Conservation (phyloP, 139 green algal species). For the Auxenochlorella pyrenoidosa region DNA sequence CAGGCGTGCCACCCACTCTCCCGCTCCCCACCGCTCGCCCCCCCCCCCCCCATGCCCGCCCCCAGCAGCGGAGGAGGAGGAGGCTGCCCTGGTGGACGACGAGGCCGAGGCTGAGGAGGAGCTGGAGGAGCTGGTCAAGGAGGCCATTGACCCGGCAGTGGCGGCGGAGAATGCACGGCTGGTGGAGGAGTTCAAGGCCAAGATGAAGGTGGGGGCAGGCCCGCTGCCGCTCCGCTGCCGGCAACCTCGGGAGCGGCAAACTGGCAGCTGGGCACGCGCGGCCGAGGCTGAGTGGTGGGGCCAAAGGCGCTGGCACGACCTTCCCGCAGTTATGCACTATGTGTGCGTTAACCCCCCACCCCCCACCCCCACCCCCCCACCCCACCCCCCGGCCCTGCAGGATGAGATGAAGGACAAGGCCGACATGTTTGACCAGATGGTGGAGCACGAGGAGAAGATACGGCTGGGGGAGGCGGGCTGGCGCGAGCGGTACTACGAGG, state of each 20-base stretch:
- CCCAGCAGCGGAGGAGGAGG: slow-evolving; percentile 21
- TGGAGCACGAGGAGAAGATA: slow-evolving; percentile 81
- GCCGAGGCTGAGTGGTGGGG: too few species aligned
- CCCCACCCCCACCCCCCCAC: not conserved
- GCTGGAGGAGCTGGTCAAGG: slow-evolving; percentile 59
- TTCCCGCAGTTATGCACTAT: too few species aligned
- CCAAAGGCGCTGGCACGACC: too few species aligned
- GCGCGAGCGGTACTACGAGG: slow-evolving; percentile 91
- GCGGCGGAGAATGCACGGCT: slow-evolving; percentile 47
- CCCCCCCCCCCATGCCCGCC: not conserved
- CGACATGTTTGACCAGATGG: slow-evolving; percentile 89
- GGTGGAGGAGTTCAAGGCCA: slow-evolving; percentile 64
- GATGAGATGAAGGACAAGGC: slow-evolving; percentile 74
- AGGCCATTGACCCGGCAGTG: slow-evolving; percentile 33
- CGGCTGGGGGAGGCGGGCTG: slow-evolving; percentile 92
- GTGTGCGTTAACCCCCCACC: not conserved
- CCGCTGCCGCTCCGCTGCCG: not conserved
- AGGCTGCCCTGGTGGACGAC: slow-evolving; percentile 12
- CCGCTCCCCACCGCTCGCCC: not conserved
- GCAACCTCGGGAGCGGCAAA: too few species aligned
- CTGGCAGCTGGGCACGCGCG: too few species aligned
- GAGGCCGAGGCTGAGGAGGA: slow-evolving; percentile 44
- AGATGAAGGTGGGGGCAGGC: slow-evolving; percentile 24
- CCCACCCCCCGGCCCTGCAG: slow-evolving; percentile 53
- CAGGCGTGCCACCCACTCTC: too few species aligned